Evolutionary conservation across 345 rosid species (phyloP).

Genomic region (Populus simonii): DNA sequence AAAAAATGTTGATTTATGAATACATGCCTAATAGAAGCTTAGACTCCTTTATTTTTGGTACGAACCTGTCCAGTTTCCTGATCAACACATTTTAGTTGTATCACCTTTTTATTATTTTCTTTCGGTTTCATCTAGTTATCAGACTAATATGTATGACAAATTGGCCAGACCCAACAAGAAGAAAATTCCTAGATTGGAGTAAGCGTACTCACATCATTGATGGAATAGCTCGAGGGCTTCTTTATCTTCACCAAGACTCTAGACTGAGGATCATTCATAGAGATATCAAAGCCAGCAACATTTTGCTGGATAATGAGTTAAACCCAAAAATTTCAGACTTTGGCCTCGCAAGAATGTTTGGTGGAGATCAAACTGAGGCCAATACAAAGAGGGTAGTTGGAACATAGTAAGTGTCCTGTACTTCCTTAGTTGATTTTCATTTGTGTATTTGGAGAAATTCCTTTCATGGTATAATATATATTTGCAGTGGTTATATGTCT

Average conservation of each 20-base stretch:
- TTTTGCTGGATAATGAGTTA: slow-evolving; percentile 10
- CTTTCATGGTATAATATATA: not conserved
- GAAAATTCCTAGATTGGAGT: not conserved
- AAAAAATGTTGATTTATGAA: slow-evolving; percentile 1
- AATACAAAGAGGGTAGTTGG: slow-evolving; percentile 12
- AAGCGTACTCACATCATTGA: not conserved
- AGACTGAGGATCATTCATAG: slow-evolving; percentile 7
- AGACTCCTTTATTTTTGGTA: slow-evolving; percentile 2
- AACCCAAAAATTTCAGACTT: slow-evolving; percentile 22
- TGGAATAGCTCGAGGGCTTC: slow-evolving; percentile 7
- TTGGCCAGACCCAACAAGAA: not conserved
- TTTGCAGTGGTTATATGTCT: slow-evolving; percentile 18
- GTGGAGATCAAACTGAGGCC: slow-evolving; percentile 12
- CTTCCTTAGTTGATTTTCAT: not conserved
- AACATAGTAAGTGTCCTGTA: slow-evolving; percentile 8
- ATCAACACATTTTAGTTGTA: not conserved
- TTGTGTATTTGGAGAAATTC: not conserved
- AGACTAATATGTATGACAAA: not conserved
- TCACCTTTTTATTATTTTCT: not conserved
- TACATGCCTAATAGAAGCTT: slow-evolving; percentile 7
- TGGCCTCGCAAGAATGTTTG: slow-evolving; percentile 18
- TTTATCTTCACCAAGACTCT: slow-evolving; percentile 7
- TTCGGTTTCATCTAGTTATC: not conserved
- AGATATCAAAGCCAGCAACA: slow-evolving; percentile 9
- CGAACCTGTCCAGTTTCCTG: not conserved